phyloP scores from a whole-genome alignment of 2,329 filamentous ascomycete species.

The Didymella pinodella region DNA sequence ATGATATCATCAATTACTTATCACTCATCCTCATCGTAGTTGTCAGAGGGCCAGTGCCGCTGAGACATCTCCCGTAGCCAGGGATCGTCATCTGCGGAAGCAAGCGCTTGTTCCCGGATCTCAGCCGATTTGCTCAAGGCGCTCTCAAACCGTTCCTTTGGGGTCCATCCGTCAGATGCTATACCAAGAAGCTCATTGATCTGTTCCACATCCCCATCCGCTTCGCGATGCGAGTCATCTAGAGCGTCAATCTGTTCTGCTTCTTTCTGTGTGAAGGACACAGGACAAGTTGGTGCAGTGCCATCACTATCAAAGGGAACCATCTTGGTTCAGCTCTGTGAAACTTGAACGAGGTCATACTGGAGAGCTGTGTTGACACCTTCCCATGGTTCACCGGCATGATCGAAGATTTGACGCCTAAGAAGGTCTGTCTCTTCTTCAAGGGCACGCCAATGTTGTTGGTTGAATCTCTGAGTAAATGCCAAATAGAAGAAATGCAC shows the following conservation, averaged over 20 bases:
- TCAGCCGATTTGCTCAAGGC: slow-evolving; percentile 26
- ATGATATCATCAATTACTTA: too few relatives aligned
- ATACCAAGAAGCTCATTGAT: slow-evolving; percentile 33
- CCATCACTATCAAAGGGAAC: slow-evolving; percentile 10
- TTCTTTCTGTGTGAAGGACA: slow-evolving; percentile 29
- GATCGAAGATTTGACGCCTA: slow-evolving; percentile 31
- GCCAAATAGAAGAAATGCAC: slow-evolving; percentile 45
- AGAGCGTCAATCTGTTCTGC: slow-evolving; percentile 22
- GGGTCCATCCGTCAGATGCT: slow-evolving; percentile 39
- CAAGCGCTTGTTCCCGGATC: slow-evolving; percentile 29
- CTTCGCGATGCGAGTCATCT: slow-evolving; percentile 29
- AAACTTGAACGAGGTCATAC: slow-evolving; percentile 32
- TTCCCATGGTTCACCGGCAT: slow-evolving; percentile 41
- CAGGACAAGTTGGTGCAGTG: slow-evolving; percentile 24
- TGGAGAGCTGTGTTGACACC: slow-evolving; percentile 40
- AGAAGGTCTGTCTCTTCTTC: slow-evolving; percentile 29
- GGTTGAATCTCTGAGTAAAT: slow-evolving; percentile 35
- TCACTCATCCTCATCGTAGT: too few relatives aligned
- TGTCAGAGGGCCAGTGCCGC: too few relatives aligned
- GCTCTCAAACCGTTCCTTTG: slow-evolving; percentile 32
- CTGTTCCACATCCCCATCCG: slow-evolving; percentile 28
- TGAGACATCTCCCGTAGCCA: too few relatives aligned
- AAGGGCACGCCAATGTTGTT: slow-evolving; percentile 37
- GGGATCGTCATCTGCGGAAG: slow-evolving; percentile 28
- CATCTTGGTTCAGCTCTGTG: slow-evolving; percentile 32